A percentile compares a stretch with the other conserved stretches of the same genome.
Evolutionary conservation across 139 green algal species (phyloP).

Genomic region (Chlamydomonas schloesseri): DNA sequence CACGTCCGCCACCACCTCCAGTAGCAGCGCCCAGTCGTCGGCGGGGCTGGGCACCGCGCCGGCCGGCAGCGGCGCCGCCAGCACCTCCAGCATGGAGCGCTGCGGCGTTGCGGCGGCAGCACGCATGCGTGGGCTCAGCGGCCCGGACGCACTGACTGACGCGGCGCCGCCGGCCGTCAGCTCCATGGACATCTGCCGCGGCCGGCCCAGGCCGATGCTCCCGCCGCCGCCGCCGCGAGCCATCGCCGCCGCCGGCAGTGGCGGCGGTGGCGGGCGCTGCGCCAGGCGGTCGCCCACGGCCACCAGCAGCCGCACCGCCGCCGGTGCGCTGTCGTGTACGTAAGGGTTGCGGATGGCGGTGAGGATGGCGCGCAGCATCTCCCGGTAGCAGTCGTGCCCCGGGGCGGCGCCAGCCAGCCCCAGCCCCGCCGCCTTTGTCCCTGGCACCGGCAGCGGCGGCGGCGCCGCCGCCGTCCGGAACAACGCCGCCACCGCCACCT

Average conservation of each 20-base stretch:
- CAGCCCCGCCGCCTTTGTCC: background rate
- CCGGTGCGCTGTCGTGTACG: background rate
- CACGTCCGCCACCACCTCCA: slow-evolving; percentile 34
- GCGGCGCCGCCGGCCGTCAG: background rate
- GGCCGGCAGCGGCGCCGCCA: background rate
- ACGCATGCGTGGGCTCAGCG: background rate
- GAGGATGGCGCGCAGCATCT: slow-evolving; percentile 19
- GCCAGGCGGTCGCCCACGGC: slow-evolving; percentile 18
- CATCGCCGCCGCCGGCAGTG: background rate
- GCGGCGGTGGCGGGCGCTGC: background rate
- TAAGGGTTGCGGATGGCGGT: slow-evolving; percentile 22
- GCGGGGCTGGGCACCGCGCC: background rate
- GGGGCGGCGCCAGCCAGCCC: background rate
- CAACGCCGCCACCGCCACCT: slow-evolving; percentile 71
- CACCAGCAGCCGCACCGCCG: slow-evolving; percentile 28
- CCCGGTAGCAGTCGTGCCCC: slow-evolving; percentile 42
- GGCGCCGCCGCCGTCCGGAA: slow-evolving; percentile 47
- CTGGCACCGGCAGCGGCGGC: background rate
- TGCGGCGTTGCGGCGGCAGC: background rate
- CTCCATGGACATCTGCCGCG: too few species aligned
- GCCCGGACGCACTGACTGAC: background rate
- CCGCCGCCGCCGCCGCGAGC: background rate
- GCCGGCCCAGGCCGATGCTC: too few species aligned
- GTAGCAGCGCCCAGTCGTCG: slow-evolving; percentile 38
- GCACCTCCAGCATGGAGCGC: slow-evolving; percentile 41